These are phyloP conservation scores for Coffea humblotiana DNA, from an alignment of 305 asterid genomes.

Conservation along the genomic window DNA sequence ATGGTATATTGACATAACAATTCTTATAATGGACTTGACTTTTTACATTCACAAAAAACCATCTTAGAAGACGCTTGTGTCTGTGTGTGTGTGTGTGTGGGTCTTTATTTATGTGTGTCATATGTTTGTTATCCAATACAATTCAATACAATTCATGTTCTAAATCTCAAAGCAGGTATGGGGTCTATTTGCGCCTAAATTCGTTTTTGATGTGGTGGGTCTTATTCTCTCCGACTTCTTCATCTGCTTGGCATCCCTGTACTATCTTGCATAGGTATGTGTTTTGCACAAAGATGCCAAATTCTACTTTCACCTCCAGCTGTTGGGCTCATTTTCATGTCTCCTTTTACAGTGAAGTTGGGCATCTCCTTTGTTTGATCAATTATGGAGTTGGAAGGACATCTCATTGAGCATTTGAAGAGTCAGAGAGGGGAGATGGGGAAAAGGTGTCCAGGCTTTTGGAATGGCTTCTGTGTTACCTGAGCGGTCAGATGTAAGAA, in stretches of 20 bases:
- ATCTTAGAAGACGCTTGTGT: not conserved
- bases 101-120: not conserved
- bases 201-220: conserved; percentile 88
- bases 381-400: not conserved
- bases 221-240: conserved; percentile 62
- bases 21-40: conserved; percentile 5
- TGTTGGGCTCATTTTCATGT: not conserved
- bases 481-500: too few relatives aligned
- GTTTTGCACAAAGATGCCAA: not conserved
- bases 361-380: too few relatives aligned
- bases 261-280: conserved; percentile 36
- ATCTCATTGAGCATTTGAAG: too few relatives aligned
- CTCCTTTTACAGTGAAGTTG: too few relatives aligned
- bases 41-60: not conserved
- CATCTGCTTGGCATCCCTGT: conserved; percentile 63
- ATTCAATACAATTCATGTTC: not conserved
- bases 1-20: conserved; percentile 51
- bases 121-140: not conserved
- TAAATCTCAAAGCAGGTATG: conserved; percentile 61
- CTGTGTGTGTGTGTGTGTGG: not conserved
- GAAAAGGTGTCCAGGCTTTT: not conserved
- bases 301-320: not conserved
- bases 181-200: conserved; percentile 96
- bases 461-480: not conserved
- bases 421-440: too few relatives aligned